A percentile compares a stretch with the other conserved stretches of the same genome.
Evolutionary conservation across 495 filamentous ascomycete genomes (phyloP).

Genomic region (Penicillium desertorum): DNA sequence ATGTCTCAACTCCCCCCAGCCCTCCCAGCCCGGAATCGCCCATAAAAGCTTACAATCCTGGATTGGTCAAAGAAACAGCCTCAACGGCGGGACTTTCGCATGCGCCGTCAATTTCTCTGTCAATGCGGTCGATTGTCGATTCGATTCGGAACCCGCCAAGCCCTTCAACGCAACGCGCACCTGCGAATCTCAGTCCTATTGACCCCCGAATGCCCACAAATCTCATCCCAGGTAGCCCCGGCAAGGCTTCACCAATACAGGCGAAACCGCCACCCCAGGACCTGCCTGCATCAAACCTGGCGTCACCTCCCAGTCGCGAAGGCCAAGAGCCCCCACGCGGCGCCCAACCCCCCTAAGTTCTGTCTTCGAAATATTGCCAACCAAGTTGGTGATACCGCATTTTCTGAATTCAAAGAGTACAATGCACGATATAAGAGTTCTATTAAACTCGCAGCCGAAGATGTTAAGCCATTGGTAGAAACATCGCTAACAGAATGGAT

Average conservation of each 20-base stretch:
- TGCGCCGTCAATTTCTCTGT: conserved; percentile 22
- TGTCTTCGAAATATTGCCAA: conserved; percentile 43
- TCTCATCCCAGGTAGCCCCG: conserved; percentile 24
- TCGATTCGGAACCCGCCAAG: conserved; percentile 27
- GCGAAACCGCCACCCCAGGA: conserved; percentile 15
- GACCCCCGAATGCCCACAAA: conserved; percentile 28
- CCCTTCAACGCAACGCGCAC: conserved; percentile 17
- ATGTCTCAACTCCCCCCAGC: conserved; percentile 15
- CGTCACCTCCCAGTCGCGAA: conserved; percentile 23
- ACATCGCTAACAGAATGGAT: conserved; percentile 64
- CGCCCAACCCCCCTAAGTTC: conserved; percentile 39
- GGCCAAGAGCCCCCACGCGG: conserved; percentile 26
- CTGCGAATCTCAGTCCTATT: conserved; percentile 25
- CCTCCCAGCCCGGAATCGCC: conserved; percentile 9
- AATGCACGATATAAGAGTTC: conserved; percentile 65
- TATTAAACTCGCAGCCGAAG: conserved; percentile 70
- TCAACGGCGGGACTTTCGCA: conserved; percentile 27
- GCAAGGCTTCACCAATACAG: conserved; percentile 17
- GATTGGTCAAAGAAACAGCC: conserved; percentile 31
- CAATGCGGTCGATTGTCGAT: conserved; percentile 28
- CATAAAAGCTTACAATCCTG: conserved; percentile 25
- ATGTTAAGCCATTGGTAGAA: conserved; percentile 59
- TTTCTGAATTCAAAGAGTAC: conserved; percentile 64
- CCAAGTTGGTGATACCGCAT: conserved; percentile 59
- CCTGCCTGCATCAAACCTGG: conserved; percentile 6